Evolutionary conservation across 2,329 filamentous ascomycete species (phyloP), one percentile per base, ranked within the genome.

Genomic region (Cladosporium cucumerinum): DNA sequence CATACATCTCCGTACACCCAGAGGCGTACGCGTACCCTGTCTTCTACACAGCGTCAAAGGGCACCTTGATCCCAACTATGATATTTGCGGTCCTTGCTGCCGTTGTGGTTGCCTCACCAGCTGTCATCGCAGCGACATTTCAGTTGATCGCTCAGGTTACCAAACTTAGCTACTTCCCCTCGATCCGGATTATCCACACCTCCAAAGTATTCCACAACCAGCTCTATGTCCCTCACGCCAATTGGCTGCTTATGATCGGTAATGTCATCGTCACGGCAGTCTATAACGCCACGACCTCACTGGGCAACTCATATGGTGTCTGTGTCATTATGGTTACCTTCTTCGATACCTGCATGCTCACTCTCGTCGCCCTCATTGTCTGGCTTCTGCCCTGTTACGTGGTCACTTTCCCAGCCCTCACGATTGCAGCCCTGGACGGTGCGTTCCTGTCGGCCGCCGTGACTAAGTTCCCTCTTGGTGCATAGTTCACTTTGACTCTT

Each of bases 321-420:
- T 93, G 90, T 69, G 90, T 93, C 73, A 91, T 93, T 70, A 85
- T 91, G 57, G 90, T 93, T 51, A 91, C 90, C 0, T 91, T 93
- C 73, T 87, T 93, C 72, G 89, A 89, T 63, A 93, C 90, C 0
- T 89, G 85, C 74, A 87, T 94, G 83, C 87, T 92, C 1, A 84
- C 88, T 0, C 79, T 93, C 1, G 88, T 89, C 1, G 87, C 90
- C 0, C 81, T 93, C 2, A 81, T 93, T 43, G 87, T 92, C 46
- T 93, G 90, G 90, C 82, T 85, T 23, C 75, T 89, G 28, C 83
- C 85, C 2, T 79, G 85, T 1, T 81, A 82, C 61, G 69, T 88
- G n/a, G 87, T 93, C 8, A 72, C 87, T 39, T 70, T 87, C 0
- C 79, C 86, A 0, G 91, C 86, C 78, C 78, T 91, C 0, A 74